Conservation (phyloP, 2,329 filamentous ascomycete species). For the Tolypocladium sp. region DNA sequence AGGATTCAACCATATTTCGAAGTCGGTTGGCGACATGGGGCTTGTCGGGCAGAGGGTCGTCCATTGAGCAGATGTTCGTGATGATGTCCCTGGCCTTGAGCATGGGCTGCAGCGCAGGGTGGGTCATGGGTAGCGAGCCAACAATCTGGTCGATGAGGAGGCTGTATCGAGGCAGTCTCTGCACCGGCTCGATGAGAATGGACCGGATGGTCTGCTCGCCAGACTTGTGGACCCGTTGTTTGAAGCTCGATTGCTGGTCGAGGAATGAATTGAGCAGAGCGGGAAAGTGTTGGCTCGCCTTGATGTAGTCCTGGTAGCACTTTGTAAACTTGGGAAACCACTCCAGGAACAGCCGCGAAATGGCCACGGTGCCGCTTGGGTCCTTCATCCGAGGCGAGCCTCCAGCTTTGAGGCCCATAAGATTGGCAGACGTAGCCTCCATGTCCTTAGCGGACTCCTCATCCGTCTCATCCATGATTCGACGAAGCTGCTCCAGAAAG, state of each 20-base stretch:
- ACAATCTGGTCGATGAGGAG: conserved; percentile 95
- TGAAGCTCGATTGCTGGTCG: conserved; percentile 74
- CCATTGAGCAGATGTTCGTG: conserved; percentile 92
- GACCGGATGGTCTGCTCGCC: conserved; percentile 89
- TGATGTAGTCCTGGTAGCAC: conserved; percentile 89
- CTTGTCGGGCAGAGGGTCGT: conserved; percentile 60
- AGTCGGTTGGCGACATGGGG: conserved; percentile 66
- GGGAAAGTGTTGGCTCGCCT: conserved; percentile 79
- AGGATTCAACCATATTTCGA: conserved; percentile 66
- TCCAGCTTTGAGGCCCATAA: conserved; percentile 33
- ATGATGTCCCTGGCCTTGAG: conserved; percentile 88
- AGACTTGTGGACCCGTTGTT: conserved; percentile 67
- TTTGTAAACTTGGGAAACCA: conserved; percentile 92
- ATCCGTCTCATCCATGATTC: conserved; percentile 74
- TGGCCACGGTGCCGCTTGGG: conserved; percentile 65
- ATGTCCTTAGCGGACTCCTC: conserved; percentile 71
- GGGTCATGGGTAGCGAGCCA: conserved; percentile 72
- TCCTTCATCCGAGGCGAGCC: conserved; percentile 48
- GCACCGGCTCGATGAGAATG: conserved; percentile 90
- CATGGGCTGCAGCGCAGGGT: conserved; percentile 74
- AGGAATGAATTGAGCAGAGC: conserved; percentile 71
- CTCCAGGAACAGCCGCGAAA: conserved; percentile 74
- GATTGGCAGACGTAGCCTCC: conserved; percentile 40
- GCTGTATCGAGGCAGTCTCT: conserved; percentile 88
- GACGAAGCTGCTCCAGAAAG: conserved; percentile 69